A percentile compares a stretch with the other conserved stretches of the same genome.
Evolutionary conservation across 2,329 filamentous ascomycete species (phyloP).

Genomic region (Xylaria polymorpha): DNA sequence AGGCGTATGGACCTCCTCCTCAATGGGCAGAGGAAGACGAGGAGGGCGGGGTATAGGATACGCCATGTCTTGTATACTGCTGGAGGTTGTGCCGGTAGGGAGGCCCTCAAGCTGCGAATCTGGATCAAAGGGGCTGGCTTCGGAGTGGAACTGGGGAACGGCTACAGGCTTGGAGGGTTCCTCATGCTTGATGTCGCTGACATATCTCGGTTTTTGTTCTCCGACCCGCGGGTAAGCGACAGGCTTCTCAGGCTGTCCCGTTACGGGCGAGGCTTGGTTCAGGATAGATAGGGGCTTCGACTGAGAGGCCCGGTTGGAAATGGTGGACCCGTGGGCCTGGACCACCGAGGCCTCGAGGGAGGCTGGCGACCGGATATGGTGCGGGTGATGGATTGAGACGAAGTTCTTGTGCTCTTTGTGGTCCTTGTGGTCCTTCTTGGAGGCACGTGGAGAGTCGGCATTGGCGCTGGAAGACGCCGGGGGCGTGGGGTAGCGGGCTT

Average conservation of each 20-base stretch:
- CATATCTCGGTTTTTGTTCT: constrained; percentile 50
- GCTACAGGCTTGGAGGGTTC: constrained; percentile 68
- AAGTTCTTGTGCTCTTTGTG: constrained; percentile 63
- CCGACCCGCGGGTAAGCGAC: constrained; percentile 45
- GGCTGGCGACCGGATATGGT: constrained; percentile 61
- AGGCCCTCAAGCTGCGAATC: constrained; percentile 56
- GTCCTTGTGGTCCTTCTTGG: constrained; percentile 59
- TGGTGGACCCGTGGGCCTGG: constrained; percentile 68
- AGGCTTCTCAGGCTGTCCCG: constrained; percentile 49
- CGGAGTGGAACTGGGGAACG: constrained; percentile 58
- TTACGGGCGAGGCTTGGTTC: constrained; percentile 58
- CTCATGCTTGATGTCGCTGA: constrained; percentile 49
- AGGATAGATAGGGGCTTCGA: constrained; percentile 62
- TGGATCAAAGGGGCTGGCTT: constrained; percentile 48
- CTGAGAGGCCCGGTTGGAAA: constrained; percentile 60
- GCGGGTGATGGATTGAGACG: constrained; percentile 65
- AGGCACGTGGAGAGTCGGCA: constrained; percentile 51
- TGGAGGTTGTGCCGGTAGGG: constrained; percentile 60
- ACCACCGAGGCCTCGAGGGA: constrained; percentile 72
- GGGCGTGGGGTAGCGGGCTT: constrained; percentile 51
- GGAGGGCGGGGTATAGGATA: constrained; percentile 77
- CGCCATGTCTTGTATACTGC: constrained; percentile 72
- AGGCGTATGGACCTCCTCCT: constrained; percentile 88
- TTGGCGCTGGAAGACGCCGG: constrained; percentile 39
- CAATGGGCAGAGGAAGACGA: constrained; percentile 90